Base-by-base conservation (phyloP, 768 basidiomycete genomes). In the Cubamyces lactineus region DNA sequence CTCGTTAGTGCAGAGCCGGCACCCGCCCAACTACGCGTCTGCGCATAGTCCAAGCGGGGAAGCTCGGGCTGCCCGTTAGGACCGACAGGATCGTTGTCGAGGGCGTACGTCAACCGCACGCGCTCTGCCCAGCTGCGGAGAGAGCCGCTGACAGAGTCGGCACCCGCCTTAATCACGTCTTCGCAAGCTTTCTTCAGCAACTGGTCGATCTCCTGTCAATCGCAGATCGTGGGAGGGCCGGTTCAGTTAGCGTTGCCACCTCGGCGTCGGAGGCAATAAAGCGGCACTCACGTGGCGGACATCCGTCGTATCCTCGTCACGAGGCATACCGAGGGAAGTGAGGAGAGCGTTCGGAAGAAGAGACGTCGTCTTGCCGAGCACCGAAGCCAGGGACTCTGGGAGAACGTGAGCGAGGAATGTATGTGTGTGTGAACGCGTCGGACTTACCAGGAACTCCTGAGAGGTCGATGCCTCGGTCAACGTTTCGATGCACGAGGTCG, bases 151-250 rank as follows among this genome's bases (percentile, higher is more conserved):
- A 91, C 80, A 0, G 79, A 73, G 41, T 79, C 75, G 8, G 86
- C 80, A 63, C 87, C 87, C 15, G 82, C 74, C 3, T 80, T 74
- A 59, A 98, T 96, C 40, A 94, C 82, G 42, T 86, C 85, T 76
- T 96, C 94, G 75, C 96, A 98, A 0, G 87, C 88, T 17, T 80
- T 79, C 69, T 94, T 92, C 28, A 98, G 84, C 30, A 89, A 90
- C 50, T 87, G 82, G 75, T 98, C 96, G 66, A 97, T 89, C 61
- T 88, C 89, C 92, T 96, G 72, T 26, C 56, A 24, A 40, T 34
- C 19, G 24, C 28, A 24, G 47, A 26, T 40, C 57, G 39, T 50
- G 57, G 41, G 57, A 52, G 40, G 28, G 12, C n/a, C 43, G 41
- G 38, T 19, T 21, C 47, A 28, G 46, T 63, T 26, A 61, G 55